Base-by-base conservation (phyloP, 2,329 filamentous ascomycete species). In the Hymenoscyphus fructigenus region DNA sequence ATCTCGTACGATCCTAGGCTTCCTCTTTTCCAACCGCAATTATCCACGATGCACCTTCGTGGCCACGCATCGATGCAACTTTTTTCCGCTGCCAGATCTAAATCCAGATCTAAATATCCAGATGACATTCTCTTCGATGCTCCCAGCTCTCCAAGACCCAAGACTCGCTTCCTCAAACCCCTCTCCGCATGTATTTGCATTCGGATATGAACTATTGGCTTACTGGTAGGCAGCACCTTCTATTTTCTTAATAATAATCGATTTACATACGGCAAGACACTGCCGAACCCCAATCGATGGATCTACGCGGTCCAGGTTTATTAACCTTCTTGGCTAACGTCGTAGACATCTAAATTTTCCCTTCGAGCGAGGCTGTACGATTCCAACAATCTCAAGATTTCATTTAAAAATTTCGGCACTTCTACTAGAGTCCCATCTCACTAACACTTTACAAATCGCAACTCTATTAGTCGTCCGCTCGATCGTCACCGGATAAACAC, bases 321-420 rank as follows among this genome's bases (percentile, higher is more conserved):
- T 53, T 60, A 60, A 20, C 59, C 59, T 50, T 50, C 59, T 60
- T 60, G 59, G 59, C 59, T n/a, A 23, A 26, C 56, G 56, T 32
- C 56, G 32, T 20, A 17, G 55, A n/a, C 29, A 28, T 9, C 29
- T 17, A 26, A 32, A 5, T n/a, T 29, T n/a, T 60, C 59, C 59
- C 32, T 60, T 60, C 59, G 41, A 55, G 59, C 41, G 59, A 50
- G 26, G 26, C 32, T n/a, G 59, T 50, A n/a, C 47, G 12, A 7
- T 38, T n/a, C 29, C 32, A 36, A 44, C 57, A 26, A 20, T 23
- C 20, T 23, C 20, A 53, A 53, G 10, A 53, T 12, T 2, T 26
- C 36, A 28, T 23, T 10, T 15, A 23, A 26, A 60, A 20, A n/a
- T n/a, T 28, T 60, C 59, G 59, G 59, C 59, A 60, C 29, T 60